phyloP scores from a whole-genome alignment of 225 moss, liverwort and hornwort species.

The Asterella californica region DNA sequence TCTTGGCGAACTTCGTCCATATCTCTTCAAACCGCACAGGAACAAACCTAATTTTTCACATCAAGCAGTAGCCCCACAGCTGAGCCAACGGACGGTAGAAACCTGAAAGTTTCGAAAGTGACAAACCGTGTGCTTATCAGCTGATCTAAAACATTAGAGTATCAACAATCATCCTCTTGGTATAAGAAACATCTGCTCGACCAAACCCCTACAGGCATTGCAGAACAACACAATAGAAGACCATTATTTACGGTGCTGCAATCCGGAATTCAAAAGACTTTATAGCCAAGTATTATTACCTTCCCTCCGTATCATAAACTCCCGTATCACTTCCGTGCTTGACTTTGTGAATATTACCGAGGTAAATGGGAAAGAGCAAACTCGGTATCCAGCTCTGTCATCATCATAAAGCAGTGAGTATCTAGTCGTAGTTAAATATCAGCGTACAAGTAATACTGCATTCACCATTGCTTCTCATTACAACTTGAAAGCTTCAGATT shows the following conservation, averaged over 20 bases:
- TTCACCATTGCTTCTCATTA: neutral
- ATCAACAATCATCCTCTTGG: too few relatives aligned
- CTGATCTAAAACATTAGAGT: neutral
- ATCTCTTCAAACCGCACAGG: conserved; percentile 69
- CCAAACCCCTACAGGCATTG: too few relatives aligned
- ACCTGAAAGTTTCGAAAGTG: too few relatives aligned
- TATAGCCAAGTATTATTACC: too few relatives aligned
- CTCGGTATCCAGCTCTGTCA: conserved; percentile 59
- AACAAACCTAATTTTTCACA: conserved; percentile 46
- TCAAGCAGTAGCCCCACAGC: neutral
- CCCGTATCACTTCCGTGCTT: conserved; percentile 74
- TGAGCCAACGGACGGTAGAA: neutral
- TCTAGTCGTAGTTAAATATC: neutral
- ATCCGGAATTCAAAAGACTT: neutral
- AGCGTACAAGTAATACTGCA: neutral
- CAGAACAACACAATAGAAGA: too few relatives aligned
- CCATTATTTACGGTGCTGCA: too few relatives aligned
- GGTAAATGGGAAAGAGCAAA: conserved; percentile 55
- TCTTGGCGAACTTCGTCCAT: conserved; percentile 57
- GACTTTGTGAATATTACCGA: conserved; percentile 55
- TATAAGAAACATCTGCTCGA: too few relatives aligned
- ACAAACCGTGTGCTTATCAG: neutral
- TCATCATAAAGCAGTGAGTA: neutral
- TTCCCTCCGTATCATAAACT: conserved; percentile 71
- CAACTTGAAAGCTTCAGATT: neutral